Evolutionary conservation across 257 asterid genomes (phyloP), one percentile per base, ranked within the genome.

Genomic region (Petrea volubilis): DNA sequence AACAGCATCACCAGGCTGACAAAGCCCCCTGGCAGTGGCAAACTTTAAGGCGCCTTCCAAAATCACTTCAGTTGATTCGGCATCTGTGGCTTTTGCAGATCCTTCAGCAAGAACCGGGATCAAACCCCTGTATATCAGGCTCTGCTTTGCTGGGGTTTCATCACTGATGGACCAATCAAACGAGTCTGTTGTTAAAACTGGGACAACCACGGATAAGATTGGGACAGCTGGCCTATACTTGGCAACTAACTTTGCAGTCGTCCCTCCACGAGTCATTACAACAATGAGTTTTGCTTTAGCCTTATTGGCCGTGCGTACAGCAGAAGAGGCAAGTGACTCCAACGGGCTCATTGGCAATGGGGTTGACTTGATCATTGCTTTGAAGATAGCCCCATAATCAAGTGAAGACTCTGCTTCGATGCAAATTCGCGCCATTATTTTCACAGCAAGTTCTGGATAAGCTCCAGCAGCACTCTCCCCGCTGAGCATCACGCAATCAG

Each of bases 381-480:
- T 88, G 82, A 87, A 89, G 71, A 88, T 80, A 8, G 89, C 86
- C 28, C 80, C 90, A 17, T 91, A 85, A 33, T 91, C 95, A 9
- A 89, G 89, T 0, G 96, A 91, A 15, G 94, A 87, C 81, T 91
- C 97, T 4, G 97, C 97, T 59, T 91, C 97, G 0, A 88, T 44
- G 74, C 97, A 91, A 15, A 91, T 91, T 11, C 90, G 85, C 1
- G 97, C 82, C 97, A 91, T 91, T 61, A 81, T 86, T 74, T 79
- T 82, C 20, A 91, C 97, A 1, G 97, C 91, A 24, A 91, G 79
- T 66, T 89, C 96, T 0, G 97, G 97, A 50, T 89, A 91, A 5
- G 97, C 87, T 21, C 97, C 97, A 13, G 97, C 97, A 2, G 97
- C 97, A 18, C 91, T 89, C 78, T 91, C 97, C 44, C 97, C 97